A percentile compares a stretch with the other conserved stretches of the same genome.
Evolutionary conservation across 2,329 filamentous ascomycete species (phyloP).

Genomic region (Alternaria panax): DNA sequence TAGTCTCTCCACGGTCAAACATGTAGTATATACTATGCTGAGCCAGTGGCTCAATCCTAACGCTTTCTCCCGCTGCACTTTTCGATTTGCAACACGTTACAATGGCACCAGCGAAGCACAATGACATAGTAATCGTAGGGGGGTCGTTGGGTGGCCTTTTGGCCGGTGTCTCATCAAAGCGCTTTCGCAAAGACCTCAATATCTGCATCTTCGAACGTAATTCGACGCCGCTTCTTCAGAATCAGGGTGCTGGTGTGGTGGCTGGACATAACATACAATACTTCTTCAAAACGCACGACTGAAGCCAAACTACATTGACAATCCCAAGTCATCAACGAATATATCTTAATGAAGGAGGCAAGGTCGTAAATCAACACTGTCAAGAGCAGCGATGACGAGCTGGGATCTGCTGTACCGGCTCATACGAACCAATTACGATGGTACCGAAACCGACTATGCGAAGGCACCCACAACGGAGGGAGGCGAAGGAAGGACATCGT

Average conservation of each 20-base stretch:
- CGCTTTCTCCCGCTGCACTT: neutral
- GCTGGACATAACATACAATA: constrained; percentile 30
- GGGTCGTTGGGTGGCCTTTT: constrained; percentile 35
- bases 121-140: constrained; percentile 34
- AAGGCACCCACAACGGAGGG: constrained; percentile 18
- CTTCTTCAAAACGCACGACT: constrained; percentile 33
- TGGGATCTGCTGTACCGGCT: constrained; percentile 41
- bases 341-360: constrained; percentile 31
- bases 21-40: neutral
- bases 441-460: constrained; percentile 30
- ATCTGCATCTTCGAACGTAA: constrained; percentile 39
- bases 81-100: neutral
- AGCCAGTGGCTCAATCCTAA: neutral
- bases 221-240: constrained; percentile 32
- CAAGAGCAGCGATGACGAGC: constrained; percentile 38
- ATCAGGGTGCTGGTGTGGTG: constrained; percentile 40
- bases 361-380: constrained; percentile 27
- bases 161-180: constrained; percentile 30
- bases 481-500: constrained; percentile 20
- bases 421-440: constrained; percentile 36
- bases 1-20: neutral
- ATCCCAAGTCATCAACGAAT: constrained; percentile 29
- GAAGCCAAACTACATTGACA: constrained; percentile 23
- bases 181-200: constrained; percentile 28
- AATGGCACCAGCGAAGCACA: constrained; percentile 24